A percentile compares a stretch with the other conserved stretches of the same genome.
Evolutionary conservation across 2,329 filamentous ascomycete species (phyloP).

Genomic region (Shiraia sp.): DNA sequence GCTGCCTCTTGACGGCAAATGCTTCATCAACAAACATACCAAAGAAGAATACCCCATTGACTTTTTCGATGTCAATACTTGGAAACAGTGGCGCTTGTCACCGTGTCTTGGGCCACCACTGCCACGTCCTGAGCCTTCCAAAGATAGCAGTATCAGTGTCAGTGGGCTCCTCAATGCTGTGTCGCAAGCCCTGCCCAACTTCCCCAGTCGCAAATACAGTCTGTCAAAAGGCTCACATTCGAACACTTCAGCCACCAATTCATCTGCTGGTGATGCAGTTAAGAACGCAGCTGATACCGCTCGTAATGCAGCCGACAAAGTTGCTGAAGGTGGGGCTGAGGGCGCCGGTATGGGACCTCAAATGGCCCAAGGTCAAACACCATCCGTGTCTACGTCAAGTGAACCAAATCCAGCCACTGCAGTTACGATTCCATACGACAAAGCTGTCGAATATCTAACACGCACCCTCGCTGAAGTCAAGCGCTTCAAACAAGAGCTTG

Average conservation of each 20-base stretch:
- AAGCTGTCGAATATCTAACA: constrained; percentile 68
- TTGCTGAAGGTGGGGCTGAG: constrained; percentile 33
- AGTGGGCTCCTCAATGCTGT: constrained; percentile 53
- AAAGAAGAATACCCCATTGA: constrained; percentile 80
- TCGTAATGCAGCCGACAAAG: constrained; percentile 30
- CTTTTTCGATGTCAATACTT: constrained; percentile 79
- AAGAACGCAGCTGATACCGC: constrained; percentile 23
- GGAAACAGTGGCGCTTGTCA: constrained; percentile 77
- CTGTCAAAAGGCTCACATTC: constrained; percentile 35
- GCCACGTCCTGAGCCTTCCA: constrained; percentile 54
- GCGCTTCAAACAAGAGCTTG: constrained; percentile 75
- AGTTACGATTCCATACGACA: constrained; percentile 59
- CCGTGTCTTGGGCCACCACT: constrained; percentile 74
- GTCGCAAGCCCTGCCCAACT: constrained; percentile 50
- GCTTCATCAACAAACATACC: constrained; percentile 82
- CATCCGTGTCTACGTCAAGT: constrained; percentile 21
- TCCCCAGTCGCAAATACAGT: constrained; percentile 44
- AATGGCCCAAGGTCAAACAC: constrained; percentile 45
- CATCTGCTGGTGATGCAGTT: constrained; percentile 10
- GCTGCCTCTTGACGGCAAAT: constrained; percentile 82
- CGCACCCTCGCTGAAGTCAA: constrained; percentile 74
- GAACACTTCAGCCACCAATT: constrained; percentile 2
- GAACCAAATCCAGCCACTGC: constrained; percentile 39
- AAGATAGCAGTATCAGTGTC: constrained; percentile 46
- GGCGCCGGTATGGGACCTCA: constrained; percentile 51